Evolutionary conservation across 768 basidiomycete genomes (phyloP).

Genomic region (Myochromella boudieri): DNA sequence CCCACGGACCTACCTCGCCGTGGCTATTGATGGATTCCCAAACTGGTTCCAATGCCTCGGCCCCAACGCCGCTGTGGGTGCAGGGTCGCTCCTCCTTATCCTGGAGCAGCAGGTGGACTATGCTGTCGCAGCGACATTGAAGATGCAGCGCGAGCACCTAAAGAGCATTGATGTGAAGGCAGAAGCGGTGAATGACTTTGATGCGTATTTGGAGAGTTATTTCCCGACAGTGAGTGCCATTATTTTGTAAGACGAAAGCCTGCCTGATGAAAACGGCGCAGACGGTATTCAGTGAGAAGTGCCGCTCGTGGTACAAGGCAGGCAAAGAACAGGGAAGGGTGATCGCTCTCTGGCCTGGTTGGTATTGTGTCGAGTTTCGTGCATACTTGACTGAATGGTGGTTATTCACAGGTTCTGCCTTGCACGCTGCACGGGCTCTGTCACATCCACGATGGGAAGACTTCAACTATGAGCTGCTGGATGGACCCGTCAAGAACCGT

Average conservation of each 20-base stretch:
- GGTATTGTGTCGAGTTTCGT: constrained; percentile 4
- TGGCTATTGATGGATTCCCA: constrained; percentile 66
- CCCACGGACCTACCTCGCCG: constrained; percentile 56
- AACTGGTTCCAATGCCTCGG: constrained; percentile 62
- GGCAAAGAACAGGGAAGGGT: constrained; percentile 60
- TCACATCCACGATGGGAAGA: constrained; percentile 66
- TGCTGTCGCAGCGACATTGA: constrained; percentile 50
- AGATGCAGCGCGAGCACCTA: constrained; percentile 62
- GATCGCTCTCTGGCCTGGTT: constrained; percentile 61
- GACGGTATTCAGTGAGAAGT: constrained; percentile 60
- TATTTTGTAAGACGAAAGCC: background rate
- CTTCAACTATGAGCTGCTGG: constrained; percentile 49
- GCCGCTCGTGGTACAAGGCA: constrained; percentile 64
- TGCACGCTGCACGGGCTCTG: constrained; percentile 50
- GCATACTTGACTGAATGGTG: background rate
- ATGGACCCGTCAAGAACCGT: constrained; percentile 39
- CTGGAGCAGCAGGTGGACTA: constrained; percentile 61
- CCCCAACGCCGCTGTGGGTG: constrained; percentile 55
- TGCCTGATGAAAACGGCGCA: constrained; percentile 17
- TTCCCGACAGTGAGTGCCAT: constrained; percentile 39
- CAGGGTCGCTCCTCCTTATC: constrained; percentile 54
- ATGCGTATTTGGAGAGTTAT: constrained; percentile 56
- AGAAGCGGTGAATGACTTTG: constrained; percentile 62
- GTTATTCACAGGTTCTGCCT: constrained; percentile 40
- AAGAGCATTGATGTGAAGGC: constrained; percentile 60